Evolutionary conservation across 108 stramenopile genomes (phyloP).

Genomic region (Cylindrotheca fusiformis): DNA sequence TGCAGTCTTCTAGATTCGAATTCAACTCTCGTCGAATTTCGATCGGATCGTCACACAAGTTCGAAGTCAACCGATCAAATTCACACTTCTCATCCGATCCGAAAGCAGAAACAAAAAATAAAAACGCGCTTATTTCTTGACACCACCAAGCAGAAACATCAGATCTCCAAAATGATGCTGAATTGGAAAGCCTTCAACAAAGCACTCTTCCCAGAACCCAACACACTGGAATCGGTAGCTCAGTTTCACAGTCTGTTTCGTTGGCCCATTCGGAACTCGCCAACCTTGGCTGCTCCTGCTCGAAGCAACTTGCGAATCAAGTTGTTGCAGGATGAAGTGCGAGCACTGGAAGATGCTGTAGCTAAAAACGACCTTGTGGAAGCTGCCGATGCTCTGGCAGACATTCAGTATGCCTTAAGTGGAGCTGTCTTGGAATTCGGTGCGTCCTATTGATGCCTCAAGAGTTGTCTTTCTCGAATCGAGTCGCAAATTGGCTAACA

Average conservation of each 20-base stretch:
- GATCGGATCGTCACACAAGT: too few relatives aligned
- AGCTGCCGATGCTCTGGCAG: not conserved
- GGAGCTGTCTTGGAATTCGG: not conserved
- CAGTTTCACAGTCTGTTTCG: not conserved
- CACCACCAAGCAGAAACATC: too few relatives aligned
- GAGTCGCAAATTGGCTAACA: not conserved
- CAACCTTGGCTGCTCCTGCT: not conserved
- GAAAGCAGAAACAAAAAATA: too few relatives aligned
- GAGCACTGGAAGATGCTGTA: not conserved
- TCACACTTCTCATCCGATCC: too few relatives aligned
- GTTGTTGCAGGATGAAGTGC: not conserved
- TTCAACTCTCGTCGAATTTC: too few relatives aligned
- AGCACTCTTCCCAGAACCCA: slow-evolving; percentile 12
- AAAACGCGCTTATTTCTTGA: too few relatives aligned
- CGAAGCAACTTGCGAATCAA: not conserved
- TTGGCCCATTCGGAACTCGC: not conserved
- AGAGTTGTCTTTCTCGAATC: too few relatives aligned
- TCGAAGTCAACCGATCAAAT: too few relatives aligned
- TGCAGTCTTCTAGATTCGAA: too few relatives aligned
- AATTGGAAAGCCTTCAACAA: too few relatives aligned
- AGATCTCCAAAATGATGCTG: too few relatives aligned
- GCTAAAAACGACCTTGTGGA: not conserved
- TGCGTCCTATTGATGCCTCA: too few relatives aligned
- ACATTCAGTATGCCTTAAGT: not conserved
- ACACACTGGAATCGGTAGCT: not conserved